Evolutionary conservation across 257 asterid species (phyloP), one percentile per base, ranked within the genome.

Genomic region (Forsythia viridissima): DNA sequence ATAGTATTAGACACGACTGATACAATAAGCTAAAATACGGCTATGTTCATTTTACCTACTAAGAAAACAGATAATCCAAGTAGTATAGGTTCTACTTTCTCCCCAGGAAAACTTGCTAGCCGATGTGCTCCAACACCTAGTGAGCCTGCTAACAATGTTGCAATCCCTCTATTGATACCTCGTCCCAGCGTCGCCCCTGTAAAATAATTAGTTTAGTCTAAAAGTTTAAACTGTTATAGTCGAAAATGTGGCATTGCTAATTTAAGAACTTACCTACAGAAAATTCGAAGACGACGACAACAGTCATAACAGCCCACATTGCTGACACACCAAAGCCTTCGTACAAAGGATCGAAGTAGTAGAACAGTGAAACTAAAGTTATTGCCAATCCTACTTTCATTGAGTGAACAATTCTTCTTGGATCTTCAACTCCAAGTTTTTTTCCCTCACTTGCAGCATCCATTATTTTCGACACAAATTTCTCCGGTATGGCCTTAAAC

Each of bases 171-270:
- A 72, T 84, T 87, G 37, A 82, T 18, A 1, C 82, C 85, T 82
- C 70, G 85, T 57, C 90, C 90, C 6, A 87, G 82, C 16, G 91
- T 87, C 57, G 89, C 87, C 59, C 91, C 91, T 87, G 85, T 43
- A 81, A 69, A 37, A 0, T 30, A 24, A 2, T 63, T 6, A 63
- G 40, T 30, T 55, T 7, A 63, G 16, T 63, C 16, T 24, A 1
- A 7, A 63, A 63, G 16, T 63, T 59, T 24, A 61, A 75, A 40
- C 20, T 11, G 0, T 12, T 43, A 72, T 1, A 12, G 40, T 24
- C 4, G 7, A 37, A 38, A 20, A 59, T 59, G 36, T 59, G 37
- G 3, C 18, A 15, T 13, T 4, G 7, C 34, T 21, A n/a, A 7
- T 36, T 3, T 59, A 20, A 59, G 6, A 66, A 48, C 67, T 74